Percentiles rank a stretch among this genome's conserved stretches.
Conservation (phyloP, 352 stramenopile species). For the Globisporangium rhizosaccharum region DNA sequence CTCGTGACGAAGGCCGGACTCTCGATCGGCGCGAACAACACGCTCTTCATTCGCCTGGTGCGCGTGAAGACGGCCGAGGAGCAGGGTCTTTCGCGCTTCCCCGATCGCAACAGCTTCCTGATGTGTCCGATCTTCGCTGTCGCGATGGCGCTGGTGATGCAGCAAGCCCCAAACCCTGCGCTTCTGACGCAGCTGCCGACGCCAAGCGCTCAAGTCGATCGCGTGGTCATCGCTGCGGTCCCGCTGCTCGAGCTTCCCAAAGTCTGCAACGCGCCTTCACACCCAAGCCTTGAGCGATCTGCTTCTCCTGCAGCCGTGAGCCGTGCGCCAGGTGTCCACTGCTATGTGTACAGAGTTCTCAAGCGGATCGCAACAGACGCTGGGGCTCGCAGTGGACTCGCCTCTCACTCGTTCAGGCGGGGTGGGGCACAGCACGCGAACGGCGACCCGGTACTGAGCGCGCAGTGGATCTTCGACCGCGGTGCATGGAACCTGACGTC, state of each 20-base stretch:
- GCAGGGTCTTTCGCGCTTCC: conserved; percentile 24
- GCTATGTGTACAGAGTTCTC: conserved; percentile 3
- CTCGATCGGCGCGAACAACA: conserved; percentile 9
- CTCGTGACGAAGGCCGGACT: conserved; percentile 23
- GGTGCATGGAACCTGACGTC: conserved; percentile 24
- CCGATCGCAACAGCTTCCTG: conserved; percentile 5
- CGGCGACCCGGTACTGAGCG: conserved; percentile 4
- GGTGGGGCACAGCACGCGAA: conserved; percentile 22
- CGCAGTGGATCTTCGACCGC: conserved; percentile 28
- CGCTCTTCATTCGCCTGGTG: conserved; percentile 22
- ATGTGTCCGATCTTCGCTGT: conserved; percentile 21
- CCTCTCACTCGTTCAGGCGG: conserved; percentile 21
- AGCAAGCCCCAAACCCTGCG: conserved; percentile 7
- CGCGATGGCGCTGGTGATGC: conserved; percentile 11
- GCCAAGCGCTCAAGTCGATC: neutral
- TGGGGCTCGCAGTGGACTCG: conserved; percentile 9
- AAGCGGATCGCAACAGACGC: neutral
- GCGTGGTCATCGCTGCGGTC: neutral
- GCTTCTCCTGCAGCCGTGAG: neutral
- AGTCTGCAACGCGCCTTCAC: neutral
- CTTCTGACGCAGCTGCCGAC: conserved; percentile 16
- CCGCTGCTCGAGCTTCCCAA: neutral
- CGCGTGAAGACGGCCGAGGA: conserved; percentile 25
- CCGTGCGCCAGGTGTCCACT: neutral
- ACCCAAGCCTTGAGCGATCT: neutral